Base-by-base conservation (phyloP, 2,329 filamentous ascomycete genomes). In the Raffaelea ambrosiae region DNA sequence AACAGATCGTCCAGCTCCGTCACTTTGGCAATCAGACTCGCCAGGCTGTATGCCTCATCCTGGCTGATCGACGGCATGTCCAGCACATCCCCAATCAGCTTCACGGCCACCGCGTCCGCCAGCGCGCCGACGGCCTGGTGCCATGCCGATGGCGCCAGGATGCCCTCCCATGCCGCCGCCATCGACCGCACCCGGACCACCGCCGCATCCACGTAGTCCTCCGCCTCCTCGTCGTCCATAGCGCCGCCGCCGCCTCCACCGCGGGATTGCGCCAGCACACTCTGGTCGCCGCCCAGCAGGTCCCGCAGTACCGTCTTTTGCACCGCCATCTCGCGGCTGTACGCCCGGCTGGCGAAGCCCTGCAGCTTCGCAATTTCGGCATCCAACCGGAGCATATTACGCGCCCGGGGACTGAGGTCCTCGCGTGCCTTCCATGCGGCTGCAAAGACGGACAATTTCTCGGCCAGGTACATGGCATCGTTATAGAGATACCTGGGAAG, bases 231-330 rank as follows among this genome's bases (percentile, higher is more conserved):
- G 22, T 38, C 44, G 16, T 36, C 31, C n/a, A 16, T 16, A 16
- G 19, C 39, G 45, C 31, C 20, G 39, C 33, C n/a, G 33, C 44
- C 18, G 29, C 39, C 10, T 11, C 40, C 3, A 26, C 49, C 13
- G 26, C 33, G 21, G 13, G 11, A 10, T 54, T 80, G 74, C 50
- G 79, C 73, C 50, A 82, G 67, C 22, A 83, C 63, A 54, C 73
- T 83, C 56, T 83, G 77, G 21, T 75, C 70, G 2, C 76, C 67
- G 26, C 78, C 79, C 0, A 84, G 65, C 1, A 83, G 65, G 56
- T 84, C 79, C 9, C 74, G 69, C n/a, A 84, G 59, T 4, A 83
- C 66, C 0, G 76, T 81, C 56, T 79, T 76, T 51, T 83, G 79
- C 5, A 75, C 69, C 41, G 67, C 71, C 66, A 84, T 74, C 57